Evolutionary conservation across 2,329 filamentous ascomycete genomes (phyloP).

Genomic region (Sporothrix globosa): DNA sequence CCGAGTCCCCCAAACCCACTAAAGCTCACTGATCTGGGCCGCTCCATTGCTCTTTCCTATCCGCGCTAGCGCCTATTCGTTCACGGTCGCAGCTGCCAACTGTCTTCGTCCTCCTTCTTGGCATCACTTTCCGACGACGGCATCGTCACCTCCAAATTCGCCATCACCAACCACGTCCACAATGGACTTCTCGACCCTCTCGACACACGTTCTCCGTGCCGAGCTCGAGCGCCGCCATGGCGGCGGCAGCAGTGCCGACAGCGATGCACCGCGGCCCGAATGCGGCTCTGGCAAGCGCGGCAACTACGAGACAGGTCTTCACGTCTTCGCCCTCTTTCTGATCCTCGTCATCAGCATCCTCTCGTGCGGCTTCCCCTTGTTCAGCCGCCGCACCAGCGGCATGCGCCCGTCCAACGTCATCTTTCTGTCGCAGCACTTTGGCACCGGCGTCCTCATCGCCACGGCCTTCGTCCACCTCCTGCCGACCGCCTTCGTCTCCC

Average conservation of each 20-base stretch:
- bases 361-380: conserved; percentile 64
- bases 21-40: neutral
- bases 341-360: conserved; percentile 46
- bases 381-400: conserved; percentile 63
- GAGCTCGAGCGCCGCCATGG: conserved; percentile 56
- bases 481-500: conserved; percentile 67
- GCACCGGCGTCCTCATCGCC: conserved; percentile 82
- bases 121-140: neutral
- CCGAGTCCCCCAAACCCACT: neutral
- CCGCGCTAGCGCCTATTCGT: neutral
- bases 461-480: conserved; percentile 81
- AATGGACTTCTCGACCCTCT: conserved; percentile 33
- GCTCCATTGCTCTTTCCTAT: neutral
- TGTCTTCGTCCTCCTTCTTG: neutral
- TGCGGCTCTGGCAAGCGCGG: conserved; percentile 59
- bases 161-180: neutral
- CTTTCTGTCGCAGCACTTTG: conserved; percentile 73
- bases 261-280: conserved; percentile 47
- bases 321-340: conserved; percentile 63
- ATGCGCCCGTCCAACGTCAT: conserved; percentile 63
- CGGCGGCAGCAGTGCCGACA: conserved; percentile 42
- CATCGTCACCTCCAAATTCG: neutral
- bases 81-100: conserved; percentile 1
- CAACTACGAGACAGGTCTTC: conserved; percentile 66
- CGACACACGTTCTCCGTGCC: conserved; percentile 56